A percentile compares a stretch with the other conserved stretches of the same genome.
Evolutionary conservation across 208 protist genomes (phyloP).

Genomic region (Wallacemonas collosoma): DNA sequence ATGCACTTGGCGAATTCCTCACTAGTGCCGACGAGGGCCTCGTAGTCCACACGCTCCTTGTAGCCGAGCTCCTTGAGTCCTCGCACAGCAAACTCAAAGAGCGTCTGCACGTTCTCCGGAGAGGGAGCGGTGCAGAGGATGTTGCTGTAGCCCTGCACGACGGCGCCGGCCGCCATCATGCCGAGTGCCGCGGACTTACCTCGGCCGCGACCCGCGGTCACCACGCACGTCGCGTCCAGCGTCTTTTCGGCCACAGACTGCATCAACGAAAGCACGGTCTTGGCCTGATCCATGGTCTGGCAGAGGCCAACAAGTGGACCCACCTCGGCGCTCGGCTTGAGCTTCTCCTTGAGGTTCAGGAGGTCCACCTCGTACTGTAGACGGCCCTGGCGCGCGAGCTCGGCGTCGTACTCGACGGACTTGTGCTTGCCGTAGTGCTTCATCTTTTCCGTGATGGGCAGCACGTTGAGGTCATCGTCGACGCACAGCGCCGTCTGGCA

Average conservation of each 20-base stretch:
- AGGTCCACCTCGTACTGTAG: slow-evolving; percentile 88
- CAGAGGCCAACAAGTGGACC: slow-evolving; percentile 93
- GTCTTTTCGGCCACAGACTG: slow-evolving; percentile 97
- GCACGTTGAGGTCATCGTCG: slow-evolving; percentile 99
- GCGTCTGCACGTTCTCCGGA: slow-evolving; percentile 98
- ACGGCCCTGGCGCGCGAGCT: slow-evolving; percentile 69
- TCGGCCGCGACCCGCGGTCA: slow-evolving; percentile 97
- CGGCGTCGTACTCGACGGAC: slow-evolving; percentile 48
- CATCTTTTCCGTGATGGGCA: slow-evolving; percentile 96
- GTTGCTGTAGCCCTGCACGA: slow-evolving; percentile 98
- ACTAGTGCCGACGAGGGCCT: slow-evolving; percentile 92
- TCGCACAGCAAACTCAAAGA: slow-evolving; percentile 99
- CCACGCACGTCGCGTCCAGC: slow-evolving; percentile 95
- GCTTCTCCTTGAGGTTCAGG: slow-evolving; percentile 71
- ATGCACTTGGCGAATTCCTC: slow-evolving; percentile 96
- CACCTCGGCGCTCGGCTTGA: slow-evolving; percentile 75
- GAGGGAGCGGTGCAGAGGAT: slow-evolving; percentile 99
- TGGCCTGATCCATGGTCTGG: slow-evolving; percentile 97
- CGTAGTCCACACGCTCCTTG: slow-evolving; percentile 98
- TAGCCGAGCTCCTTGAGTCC: slow-evolving; percentile 96
- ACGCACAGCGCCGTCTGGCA: slow-evolving; percentile 96
- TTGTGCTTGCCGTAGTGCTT: slow-evolving; percentile 48
- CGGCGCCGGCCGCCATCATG: slow-evolving; percentile 95
- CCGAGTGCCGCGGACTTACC: slow-evolving; percentile 97
- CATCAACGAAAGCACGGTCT: slow-evolving; percentile 97